Conservation (phyloP, 208 protist species). For the Porcisia deanei region DNA sequence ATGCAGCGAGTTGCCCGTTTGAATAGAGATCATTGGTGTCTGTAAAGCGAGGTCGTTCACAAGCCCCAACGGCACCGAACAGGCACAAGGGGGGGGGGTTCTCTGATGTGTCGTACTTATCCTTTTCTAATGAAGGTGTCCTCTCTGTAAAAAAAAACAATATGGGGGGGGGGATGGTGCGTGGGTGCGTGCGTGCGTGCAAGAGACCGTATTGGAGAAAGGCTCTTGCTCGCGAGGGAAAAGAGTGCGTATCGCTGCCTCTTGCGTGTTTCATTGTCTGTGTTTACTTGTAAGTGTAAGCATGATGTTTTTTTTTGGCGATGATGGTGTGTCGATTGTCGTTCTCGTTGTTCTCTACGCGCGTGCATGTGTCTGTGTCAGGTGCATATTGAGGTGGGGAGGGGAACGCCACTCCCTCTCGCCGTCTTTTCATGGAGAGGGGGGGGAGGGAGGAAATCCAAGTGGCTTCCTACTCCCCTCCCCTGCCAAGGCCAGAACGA, state of each 20-base stretch:
- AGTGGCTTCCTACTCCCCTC: too few relatives aligned
- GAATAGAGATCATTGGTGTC: slow-evolving; percentile 10
- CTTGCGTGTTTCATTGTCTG: background rate
- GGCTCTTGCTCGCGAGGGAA: too few relatives aligned
- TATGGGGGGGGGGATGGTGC: too few relatives aligned
- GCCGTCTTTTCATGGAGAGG: background rate
- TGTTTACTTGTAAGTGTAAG: slow-evolving; percentile 4
- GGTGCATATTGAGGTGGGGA: too few relatives aligned
- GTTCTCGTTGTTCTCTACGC: too few relatives aligned
- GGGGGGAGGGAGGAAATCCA: too few relatives aligned
- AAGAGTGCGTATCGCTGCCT: background rate
- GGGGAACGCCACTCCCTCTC: background rate
- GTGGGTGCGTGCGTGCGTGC: too few relatives aligned
- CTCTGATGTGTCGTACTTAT: background rate
- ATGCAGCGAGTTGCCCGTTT: slow-evolving; percentile 66
- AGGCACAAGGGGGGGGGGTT: background rate
- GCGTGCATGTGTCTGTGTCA: too few relatives aligned
- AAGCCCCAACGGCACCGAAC: background rate
- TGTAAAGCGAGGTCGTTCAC: background rate
- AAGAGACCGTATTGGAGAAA: too few relatives aligned
- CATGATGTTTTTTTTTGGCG: background rate
- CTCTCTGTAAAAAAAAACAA: too few relatives aligned
- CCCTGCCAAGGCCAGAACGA: too few relatives aligned
- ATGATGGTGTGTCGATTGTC: too few relatives aligned
- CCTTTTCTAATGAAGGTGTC: background rate